A percentile compares a stretch with the other conserved stretches of the same genome.
Evolutionary conservation across 768 basidiomycete genomes (phyloP).

Genomic region (Lactarius hatsudake): DNA sequence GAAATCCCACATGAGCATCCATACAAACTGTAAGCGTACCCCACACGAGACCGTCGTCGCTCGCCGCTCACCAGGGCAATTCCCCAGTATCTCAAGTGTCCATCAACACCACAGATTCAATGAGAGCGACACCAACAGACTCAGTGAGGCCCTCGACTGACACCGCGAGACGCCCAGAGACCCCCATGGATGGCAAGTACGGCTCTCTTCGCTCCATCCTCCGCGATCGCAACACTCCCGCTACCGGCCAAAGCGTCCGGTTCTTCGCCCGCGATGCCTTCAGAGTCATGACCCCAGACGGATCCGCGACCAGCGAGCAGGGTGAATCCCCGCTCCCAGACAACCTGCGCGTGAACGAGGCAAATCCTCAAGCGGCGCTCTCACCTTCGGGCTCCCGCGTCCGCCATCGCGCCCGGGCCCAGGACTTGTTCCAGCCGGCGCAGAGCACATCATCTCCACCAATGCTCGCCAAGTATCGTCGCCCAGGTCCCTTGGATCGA

Average conservation of each 20-base stretch:
- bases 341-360: constrained; percentile 31
- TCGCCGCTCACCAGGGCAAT: not conserved
- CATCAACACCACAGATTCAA: constrained; percentile 33
- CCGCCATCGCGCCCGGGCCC: constrained; percentile 19
- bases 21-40: constrained; percentile 18
- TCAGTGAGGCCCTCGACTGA: constrained; percentile 30
- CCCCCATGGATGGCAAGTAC: constrained; percentile 38
- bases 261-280: constrained; percentile 72
- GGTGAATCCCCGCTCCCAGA: constrained; percentile 33
- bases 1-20: constrained; percentile 25
- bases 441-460: constrained; percentile 27
- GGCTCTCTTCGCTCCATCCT: constrained; percentile 71
- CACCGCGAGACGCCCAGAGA: constrained; percentile 29
- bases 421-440: constrained; percentile 25
- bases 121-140: constrained; percentile 31
- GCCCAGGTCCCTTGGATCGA: constrained; percentile 29
- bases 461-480: constrained; percentile 21
- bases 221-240: constrained; percentile 66
- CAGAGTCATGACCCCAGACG: constrained; percentile 63
- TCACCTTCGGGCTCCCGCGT: constrained; percentile 22
- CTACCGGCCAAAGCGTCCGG: constrained; percentile 75
- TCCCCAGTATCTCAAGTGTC: constrained; percentile 21
- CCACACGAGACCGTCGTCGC: not conserved
- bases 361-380: constrained; percentile 31
- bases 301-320: constrained; percentile 45